phyloP scores from a whole-genome alignment of 2,329 filamentous ascomycete genomes.

The Phoma sp. region DNA sequence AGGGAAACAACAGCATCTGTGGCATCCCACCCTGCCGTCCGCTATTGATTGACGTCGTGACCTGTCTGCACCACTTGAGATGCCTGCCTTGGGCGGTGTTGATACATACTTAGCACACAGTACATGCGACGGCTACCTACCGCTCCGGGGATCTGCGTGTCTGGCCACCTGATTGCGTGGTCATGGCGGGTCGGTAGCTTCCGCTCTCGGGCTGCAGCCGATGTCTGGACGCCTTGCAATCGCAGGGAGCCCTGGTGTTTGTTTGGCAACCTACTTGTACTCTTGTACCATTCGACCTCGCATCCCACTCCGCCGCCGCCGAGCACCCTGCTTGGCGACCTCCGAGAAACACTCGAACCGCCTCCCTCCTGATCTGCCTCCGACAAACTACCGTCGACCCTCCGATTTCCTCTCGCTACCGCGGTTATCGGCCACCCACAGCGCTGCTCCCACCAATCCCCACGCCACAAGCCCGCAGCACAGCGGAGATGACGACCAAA shows the following conservation, averaged over 20 bases:
- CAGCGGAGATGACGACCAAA: slow-evolving; percentile 7
- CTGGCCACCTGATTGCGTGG: slow-evolving; percentile 33
- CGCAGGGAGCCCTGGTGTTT: slow-evolving; percentile 5
- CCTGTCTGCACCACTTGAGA: slow-evolving; percentile 13
- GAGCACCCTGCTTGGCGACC: slow-evolving; percentile 11
- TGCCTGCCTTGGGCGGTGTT: too few relatives aligned
- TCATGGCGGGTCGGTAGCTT: slow-evolving; percentile 32
- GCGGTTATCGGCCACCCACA: background rate
- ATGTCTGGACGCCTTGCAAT: slow-evolving; percentile 4
- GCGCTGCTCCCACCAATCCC: background rate
- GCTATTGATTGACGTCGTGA: slow-evolving; percentile 33
- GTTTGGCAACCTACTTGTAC: background rate
- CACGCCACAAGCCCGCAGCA: too few relatives aligned
- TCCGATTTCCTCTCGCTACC: background rate
- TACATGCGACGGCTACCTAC: too few relatives aligned
- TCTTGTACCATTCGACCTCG: background rate
- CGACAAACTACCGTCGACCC: slow-evolving; percentile 8
- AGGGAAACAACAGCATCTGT: slow-evolving; percentile 2
- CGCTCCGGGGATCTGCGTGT: slow-evolving; percentile 23
- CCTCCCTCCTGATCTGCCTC: slow-evolving; percentile 4
- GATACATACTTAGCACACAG: too few relatives aligned
- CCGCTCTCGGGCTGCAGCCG: slow-evolving; percentile 31
- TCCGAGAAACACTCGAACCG: background rate
- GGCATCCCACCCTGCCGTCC: slow-evolving; percentile 15
- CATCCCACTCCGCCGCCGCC: slow-evolving; percentile 9